Percentiles rank a stretch among this genome's conserved stretches.
Conservation (phyloP, 192 early-diverging fungal species). For the Rhizophagus prolifer region DNA sequence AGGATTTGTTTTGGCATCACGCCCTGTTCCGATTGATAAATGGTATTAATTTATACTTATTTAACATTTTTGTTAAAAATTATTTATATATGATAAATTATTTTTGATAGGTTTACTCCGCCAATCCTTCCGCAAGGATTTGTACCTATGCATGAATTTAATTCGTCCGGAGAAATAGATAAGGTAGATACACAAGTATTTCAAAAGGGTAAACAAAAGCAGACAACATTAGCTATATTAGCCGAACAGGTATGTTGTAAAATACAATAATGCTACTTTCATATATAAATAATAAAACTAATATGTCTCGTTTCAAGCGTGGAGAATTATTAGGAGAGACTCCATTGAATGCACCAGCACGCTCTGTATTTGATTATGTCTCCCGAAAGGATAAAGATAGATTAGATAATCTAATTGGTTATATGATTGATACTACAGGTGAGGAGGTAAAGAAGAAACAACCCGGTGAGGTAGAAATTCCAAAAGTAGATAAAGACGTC, state of each 20-base stretch:
- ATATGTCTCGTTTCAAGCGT: conserved; percentile 37
- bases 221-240: conserved; percentile 9
- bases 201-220: neutral
- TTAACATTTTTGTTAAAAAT: no score
- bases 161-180: neutral
- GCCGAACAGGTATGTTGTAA: conserved; percentile 23
- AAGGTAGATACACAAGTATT: neutral
- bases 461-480: conserved; percentile 36
- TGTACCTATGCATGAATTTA: conserved; percentile 16
- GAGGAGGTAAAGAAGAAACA: conserved; percentile 22
- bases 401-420: conserved; percentile 54
- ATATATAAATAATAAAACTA: neutral
- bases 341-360: conserved; percentile 55
- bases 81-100: neutral
- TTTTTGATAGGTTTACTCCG: conserved; percentile 18
- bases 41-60: conserved; percentile 36
- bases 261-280: neutral
- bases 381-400: conserved; percentile 63
- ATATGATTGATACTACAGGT: conserved; percentile 38
- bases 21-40: conserved; percentile 38
- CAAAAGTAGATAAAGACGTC: conserved; percentile 58
- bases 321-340: conserved; percentile 71
- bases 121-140: conserved; percentile 17
- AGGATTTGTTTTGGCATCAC: conserved; percentile 52
- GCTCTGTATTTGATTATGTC: conserved; percentile 75